Evolutionary conservation across 148 eudicot genomes (phyloP).

Genomic region (Limonium bicolor): DNA sequence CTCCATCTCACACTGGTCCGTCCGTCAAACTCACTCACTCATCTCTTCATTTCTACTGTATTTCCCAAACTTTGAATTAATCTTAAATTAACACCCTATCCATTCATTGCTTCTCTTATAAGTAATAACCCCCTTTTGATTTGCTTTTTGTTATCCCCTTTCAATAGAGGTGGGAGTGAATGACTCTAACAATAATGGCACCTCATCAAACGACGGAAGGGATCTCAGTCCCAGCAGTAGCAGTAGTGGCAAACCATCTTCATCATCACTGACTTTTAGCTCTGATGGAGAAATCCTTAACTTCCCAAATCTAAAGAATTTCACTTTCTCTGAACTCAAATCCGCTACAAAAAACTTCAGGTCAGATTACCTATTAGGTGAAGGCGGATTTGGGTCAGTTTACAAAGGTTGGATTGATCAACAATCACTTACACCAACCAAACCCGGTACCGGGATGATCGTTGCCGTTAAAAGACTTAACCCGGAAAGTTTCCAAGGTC

Average conservation of each 20-base stretch:
- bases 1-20: constrained; percentile 5
- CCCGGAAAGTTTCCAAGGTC: constrained; percentile 12
- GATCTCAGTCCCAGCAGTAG: too few relatives aligned
- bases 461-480: constrained; percentile 11
- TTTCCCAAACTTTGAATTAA: background rate
- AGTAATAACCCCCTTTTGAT: too few relatives aligned
- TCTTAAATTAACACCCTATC: background rate
- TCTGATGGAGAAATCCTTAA: constrained; percentile 8
- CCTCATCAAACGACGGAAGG: too few relatives aligned
- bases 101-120: too few relatives aligned
- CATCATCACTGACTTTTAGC: background rate
- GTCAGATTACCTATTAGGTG: constrained; percentile 9
- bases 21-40: background rate
- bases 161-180: too few relatives aligned
- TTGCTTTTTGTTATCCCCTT: too few relatives aligned
- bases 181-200: too few relatives aligned
- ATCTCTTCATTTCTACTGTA: background rate
- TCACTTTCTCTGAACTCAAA: constrained; percentile 8
- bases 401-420: constrained; percentile 13
- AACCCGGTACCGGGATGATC: constrained; percentile 11
- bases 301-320: constrained; percentile 5
- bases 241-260: background rate
- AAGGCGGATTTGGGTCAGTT: constrained; percentile 13
- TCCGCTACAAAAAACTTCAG: constrained; percentile 11
- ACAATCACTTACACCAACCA: constrained; percentile 6